Evolutionary conservation across 1,284 basidiomycete genomes (phyloP).

Genomic region (Leccinum holopus): DNA sequence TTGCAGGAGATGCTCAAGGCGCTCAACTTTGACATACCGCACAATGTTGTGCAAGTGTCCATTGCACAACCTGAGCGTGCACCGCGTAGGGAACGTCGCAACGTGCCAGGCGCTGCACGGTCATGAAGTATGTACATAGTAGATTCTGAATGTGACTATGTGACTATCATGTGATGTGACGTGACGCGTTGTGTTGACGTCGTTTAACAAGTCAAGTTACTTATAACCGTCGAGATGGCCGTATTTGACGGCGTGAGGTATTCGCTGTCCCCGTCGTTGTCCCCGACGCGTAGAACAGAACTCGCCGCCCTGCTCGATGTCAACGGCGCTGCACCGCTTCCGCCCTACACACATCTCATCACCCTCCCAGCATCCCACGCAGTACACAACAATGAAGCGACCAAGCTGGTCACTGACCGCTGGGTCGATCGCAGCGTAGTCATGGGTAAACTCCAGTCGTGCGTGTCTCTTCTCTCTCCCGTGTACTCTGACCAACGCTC

Average conservation of each 20-base stretch:
- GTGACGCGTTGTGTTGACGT: neutral
- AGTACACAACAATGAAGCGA: slow-evolving; percentile 10
- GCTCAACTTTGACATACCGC: slow-evolving; percentile 90
- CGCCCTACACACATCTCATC: neutral
- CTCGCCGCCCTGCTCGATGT: slow-evolving; percentile 37
- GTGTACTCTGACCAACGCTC: neutral
- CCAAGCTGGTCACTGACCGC: slow-evolving; percentile 48
- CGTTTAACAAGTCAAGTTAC: too few species aligned
- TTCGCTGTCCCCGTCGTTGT: slow-evolving; percentile 34
- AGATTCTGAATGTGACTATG: neutral
- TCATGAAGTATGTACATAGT: slow-evolving; percentile 17
- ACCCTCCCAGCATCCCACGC: slow-evolving; percentile 20
- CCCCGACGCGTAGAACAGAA: slow-evolving; percentile 22
- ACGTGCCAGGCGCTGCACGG: slow-evolving; percentile 80
- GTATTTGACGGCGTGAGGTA: slow-evolving; percentile 38
- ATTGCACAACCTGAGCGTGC: slow-evolving; percentile 72
- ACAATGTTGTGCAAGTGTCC: slow-evolving; percentile 68
- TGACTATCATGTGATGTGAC: neutral
- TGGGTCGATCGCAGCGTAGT: slow-evolving; percentile 72
- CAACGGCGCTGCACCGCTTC: slow-evolving; percentile 36
- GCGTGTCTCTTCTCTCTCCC: slow-evolving; percentile 20
- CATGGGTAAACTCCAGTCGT: slow-evolving; percentile 60
- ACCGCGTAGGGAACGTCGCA: slow-evolving; percentile 73
- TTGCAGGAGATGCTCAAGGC: slow-evolving; percentile 78
- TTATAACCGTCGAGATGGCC: slow-evolving; percentile 9